A percentile compares a stretch with the other conserved stretches of the same genome.
phyloP scores from a whole-genome alignment of 352 stramenopile species.

The Phytophthora ramorum region DNA sequence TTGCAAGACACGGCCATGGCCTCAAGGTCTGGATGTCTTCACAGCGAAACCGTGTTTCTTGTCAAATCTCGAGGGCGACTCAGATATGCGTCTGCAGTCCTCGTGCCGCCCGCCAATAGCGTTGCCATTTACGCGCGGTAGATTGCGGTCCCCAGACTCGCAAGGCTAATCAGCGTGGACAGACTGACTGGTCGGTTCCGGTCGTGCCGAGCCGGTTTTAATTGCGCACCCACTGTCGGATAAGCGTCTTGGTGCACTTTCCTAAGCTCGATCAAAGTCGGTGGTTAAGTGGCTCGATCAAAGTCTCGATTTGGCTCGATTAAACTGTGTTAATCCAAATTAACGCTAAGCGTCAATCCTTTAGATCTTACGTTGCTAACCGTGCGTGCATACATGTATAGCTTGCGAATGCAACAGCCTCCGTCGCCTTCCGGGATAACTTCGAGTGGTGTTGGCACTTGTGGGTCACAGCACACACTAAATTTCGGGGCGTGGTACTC shows the following conservation, averaged over 20 bases:
- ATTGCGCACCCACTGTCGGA: too few relatives aligned
- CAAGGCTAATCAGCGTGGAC: background rate
- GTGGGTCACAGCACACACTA: background rate
- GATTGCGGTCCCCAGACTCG: slow-evolving; percentile 2
- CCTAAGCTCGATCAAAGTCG: too few relatives aligned
- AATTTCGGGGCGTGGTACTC: too few relatives aligned
- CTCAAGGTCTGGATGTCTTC: background rate
- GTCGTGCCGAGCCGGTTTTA: too few relatives aligned
- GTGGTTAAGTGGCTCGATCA: too few relatives aligned
- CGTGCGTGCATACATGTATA: too few relatives aligned
- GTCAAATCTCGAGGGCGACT: slow-evolving; percentile 13
- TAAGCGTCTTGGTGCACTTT: background rate
- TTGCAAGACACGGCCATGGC: background rate
- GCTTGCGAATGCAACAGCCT: too few relatives aligned
- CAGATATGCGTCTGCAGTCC: slow-evolving; percentile 1
- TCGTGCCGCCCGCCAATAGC: slow-evolving; percentile 29
- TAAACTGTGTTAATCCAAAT: background rate
- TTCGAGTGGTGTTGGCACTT: background rate
- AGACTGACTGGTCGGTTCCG: slow-evolving; percentile 7
- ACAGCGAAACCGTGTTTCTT: slow-evolving; percentile 15
- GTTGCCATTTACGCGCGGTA: slow-evolving; percentile 2
- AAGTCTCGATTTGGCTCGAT: too few relatives aligned
- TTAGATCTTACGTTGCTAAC: too few relatives aligned
- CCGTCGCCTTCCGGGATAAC: background rate
- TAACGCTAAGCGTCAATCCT: too few relatives aligned